Evolutionary conservation across 331 rosid species (phyloP).

Genomic region (Cucumis variabilis): DNA sequence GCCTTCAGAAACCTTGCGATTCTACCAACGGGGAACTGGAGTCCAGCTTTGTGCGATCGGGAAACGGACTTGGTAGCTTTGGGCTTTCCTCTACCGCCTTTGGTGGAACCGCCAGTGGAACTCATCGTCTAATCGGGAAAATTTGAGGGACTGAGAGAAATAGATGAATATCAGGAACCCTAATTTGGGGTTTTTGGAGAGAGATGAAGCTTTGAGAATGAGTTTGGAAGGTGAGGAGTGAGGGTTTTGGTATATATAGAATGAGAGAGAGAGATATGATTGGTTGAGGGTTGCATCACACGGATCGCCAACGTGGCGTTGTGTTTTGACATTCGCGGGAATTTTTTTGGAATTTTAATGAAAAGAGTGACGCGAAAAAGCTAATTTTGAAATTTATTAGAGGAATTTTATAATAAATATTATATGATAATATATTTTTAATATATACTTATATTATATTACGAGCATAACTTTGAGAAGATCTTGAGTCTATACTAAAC

Average conservation of each 20-base stretch:
- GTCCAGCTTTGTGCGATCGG: slow-evolving; percentile 77
- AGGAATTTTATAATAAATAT: no score
- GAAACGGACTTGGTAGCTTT: slow-evolving; percentile 89
- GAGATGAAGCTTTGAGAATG: not conserved
- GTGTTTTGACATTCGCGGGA: slow-evolving; percentile 65
- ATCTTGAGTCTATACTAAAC: no score
- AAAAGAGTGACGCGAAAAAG: not conserved
- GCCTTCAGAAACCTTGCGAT: slow-evolving; percentile 90
- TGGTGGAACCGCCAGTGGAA: slow-evolving; percentile 68
- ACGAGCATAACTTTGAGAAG: no score
- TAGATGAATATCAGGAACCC: slow-evolving; percentile 44
- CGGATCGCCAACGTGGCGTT: slow-evolving; percentile 71
- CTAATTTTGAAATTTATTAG: no score
- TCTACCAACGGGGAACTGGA: slow-evolving; percentile 95
- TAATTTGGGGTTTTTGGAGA: slow-evolving; percentile 41
- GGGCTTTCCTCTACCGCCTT: slow-evolving; percentile 95
- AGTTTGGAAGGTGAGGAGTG: not conserved
- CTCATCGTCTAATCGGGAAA: slow-evolving; percentile 55
- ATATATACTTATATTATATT: no score
- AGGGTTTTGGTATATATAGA: slow-evolving; percentile 47
- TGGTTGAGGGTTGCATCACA: slow-evolving; percentile 36
- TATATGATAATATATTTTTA: no score
- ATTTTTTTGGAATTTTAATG: slow-evolving; percentile 27
- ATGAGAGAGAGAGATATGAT: slow-evolving; percentile 27
- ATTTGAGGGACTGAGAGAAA: not conserved